phyloP scores from a whole-genome alignment of 441 rosid species.

The Croton laevigatus region DNA sequence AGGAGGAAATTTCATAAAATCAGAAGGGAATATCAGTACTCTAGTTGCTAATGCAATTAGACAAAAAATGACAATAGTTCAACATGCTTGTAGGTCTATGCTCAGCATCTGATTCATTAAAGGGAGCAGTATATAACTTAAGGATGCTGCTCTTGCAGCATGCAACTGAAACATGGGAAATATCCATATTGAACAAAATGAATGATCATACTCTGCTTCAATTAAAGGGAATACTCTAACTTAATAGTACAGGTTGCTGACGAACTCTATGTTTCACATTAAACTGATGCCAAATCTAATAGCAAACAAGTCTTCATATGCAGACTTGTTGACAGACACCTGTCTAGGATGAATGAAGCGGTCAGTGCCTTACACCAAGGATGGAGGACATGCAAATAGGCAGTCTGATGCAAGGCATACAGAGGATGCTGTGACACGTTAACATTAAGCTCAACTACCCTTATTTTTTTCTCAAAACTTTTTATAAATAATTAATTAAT shows the following conservation, averaged over 20 bases:
- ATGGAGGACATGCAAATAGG: not conserved
- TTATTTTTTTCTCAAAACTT: not conserved
- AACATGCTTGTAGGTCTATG: not conserved
- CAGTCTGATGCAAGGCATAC: not conserved
- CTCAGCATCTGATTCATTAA: too few species aligned
- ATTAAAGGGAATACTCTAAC: too few species aligned
- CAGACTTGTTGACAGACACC: not conserved
- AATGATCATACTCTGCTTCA: too few species aligned
- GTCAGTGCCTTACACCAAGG: not conserved
- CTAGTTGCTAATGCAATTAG: not conserved
- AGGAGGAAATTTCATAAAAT: not conserved
- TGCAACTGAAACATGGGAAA: too few species aligned
- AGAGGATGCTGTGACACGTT: not conserved
- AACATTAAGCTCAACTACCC: not conserved
- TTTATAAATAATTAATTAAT: too few species aligned
- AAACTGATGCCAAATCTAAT: constrained; percentile 1
- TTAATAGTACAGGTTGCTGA: not conserved
- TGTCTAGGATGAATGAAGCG: not conserved
- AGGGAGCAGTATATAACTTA: too few species aligned
- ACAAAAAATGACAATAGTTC: not conserved
- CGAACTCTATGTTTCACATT: not conserved
- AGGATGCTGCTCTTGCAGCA: too few species aligned
- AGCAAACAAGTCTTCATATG: not conserved
- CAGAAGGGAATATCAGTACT: not conserved
- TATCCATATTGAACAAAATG: too few species aligned